Evolutionary conservation across 2,329 filamentous ascomycete species (phyloP).

Genomic region (Apiospora aurea): DNA sequence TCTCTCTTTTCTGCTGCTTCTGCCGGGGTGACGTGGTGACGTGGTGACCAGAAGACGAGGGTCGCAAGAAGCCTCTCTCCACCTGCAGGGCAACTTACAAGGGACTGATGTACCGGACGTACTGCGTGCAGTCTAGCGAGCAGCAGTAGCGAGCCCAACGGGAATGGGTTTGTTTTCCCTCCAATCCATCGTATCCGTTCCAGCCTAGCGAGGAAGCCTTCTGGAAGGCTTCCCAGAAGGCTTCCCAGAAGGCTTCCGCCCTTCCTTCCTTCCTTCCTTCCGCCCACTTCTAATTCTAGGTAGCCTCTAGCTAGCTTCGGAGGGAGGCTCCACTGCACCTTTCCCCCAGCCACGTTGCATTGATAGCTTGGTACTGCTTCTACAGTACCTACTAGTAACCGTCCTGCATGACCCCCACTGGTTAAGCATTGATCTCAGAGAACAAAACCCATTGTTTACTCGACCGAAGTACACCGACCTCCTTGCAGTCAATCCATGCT

Average conservation of each 20-base stretch:
- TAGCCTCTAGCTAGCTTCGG: background rate
- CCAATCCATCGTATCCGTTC: background rate
- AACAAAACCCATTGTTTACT: constrained; percentile 22
- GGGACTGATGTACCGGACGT: background rate
- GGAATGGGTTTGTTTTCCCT: constrained; percentile 11
- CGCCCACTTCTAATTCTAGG: background rate
- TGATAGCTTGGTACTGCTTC: background rate
- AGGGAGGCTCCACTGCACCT: constrained; percentile 8
- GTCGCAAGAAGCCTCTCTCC: background rate
- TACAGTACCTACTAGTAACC: constrained; percentile 21
- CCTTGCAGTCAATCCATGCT: background rate
- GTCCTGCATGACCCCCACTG: constrained; percentile 23
- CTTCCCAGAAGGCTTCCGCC: background rate
- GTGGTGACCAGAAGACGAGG: constrained; percentile 2
- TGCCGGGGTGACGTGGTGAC: constrained; percentile 16
- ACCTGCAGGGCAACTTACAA: constrained; percentile 14
- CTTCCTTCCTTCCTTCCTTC: background rate
- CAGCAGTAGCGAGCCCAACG: background rate
- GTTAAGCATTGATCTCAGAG: constrained; percentile 22
- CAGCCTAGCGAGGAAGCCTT: background rate
- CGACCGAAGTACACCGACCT: background rate
- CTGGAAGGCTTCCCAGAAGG: background rate
- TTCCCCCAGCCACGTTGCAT: constrained; percentile 23
- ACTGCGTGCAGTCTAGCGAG: constrained; percentile 1
- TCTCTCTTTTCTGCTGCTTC: constrained; percentile 9